A percentile compares a stretch with the other conserved stretches of the same genome.
Evolutionary conservation across 768 basidiomycete species (phyloP).

Genomic region (Lactarius pseudohatsudake): DNA sequence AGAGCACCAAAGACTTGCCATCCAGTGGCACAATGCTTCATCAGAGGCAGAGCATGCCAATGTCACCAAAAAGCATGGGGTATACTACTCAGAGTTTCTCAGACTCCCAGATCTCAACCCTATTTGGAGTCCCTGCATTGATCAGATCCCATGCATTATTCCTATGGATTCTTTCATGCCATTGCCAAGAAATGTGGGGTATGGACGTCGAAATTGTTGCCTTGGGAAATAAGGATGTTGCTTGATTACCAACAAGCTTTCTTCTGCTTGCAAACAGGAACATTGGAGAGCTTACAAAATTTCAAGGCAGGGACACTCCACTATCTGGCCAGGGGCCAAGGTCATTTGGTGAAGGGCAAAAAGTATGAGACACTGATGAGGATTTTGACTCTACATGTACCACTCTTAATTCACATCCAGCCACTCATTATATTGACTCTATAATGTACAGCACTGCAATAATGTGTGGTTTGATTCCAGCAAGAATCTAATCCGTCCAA

Average conservation of each 20-base stretch:
- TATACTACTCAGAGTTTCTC: slow-evolving; percentile 31
- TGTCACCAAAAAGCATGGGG: slow-evolving; percentile 28
- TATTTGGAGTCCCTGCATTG: slow-evolving; percentile 16
- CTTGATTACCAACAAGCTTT: neutral
- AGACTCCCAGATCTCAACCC: slow-evolving; percentile 28
- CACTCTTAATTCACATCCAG: no score
- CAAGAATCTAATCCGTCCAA: neutral
- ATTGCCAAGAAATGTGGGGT: slow-evolving; percentile 24
- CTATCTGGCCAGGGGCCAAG: no score
- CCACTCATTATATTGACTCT: no score
- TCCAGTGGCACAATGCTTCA: slow-evolving; percentile 29
- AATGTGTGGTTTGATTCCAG: neutral
- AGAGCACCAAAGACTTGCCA: slow-evolving; percentile 19
- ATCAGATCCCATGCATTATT: slow-evolving; percentile 32
- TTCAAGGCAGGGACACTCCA: neutral
- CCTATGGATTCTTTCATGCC: slow-evolving; percentile 20
- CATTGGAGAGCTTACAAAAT: neutral
- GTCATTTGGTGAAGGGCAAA: neutral
- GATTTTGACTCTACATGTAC: no score
- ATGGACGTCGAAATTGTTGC: neutral
- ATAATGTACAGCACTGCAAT: neutral
- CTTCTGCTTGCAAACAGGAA: neutral
- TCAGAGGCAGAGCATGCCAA: slow-evolving; percentile 9
- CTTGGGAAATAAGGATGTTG: neutral
- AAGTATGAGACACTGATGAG: neutral